Evolutionary conservation across 2,329 filamentous ascomycete species (phyloP), one percentile per base, ranked within the genome.

Genomic region (Diaporthe velutina): DNA sequence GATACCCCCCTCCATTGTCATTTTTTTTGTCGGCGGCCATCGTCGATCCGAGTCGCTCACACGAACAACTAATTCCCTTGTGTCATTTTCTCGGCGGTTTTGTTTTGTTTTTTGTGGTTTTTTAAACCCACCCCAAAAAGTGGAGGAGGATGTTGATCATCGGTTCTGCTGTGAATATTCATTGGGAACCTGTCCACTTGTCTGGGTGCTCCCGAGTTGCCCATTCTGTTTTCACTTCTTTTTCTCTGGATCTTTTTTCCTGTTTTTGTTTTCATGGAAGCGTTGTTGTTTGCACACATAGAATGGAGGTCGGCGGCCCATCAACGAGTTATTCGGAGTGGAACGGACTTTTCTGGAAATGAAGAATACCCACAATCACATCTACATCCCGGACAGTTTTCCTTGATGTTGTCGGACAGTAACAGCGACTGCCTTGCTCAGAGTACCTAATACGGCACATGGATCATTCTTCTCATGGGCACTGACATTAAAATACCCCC

Each of bases 1-100:
- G 74, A 76, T 76, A 76, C 74, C 74, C 74, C 64, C 72, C 60
- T 48, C 57, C 40, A 45, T 72, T 72, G 54, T 52, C 67, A 38
- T 50, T 68, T 64, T 66, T 52, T 45, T 70, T 30, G n/a, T 74
- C 17, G 38, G 50, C 35, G 58, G 12, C 28, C 28, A 50, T 48
- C 58, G 48, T 74, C 52, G 52, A 67, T 48, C 22, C 50, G n/a
- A 48, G 38, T 72, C 48, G 52, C 66, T 48, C 57, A 71, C 35
- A 71, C 55, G 66, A 74, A 60, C 58, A 48, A 54, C 54, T 57
- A 54, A 74, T 71, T 55, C 42, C 58, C 73, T 71, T 74, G 54
- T 60, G 64, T 68, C 48, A 54, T 68, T 68, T 68, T 28, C 22
- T 40, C 64, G 64, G 64, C 64, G 48, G 48, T 68, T 28, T 25